A percentile compares a stretch with the other conserved stretches of the same genome.
Evolutionary conservation across 1,139 yeast genomes (phyloP).

Genomic region (Suhomyces bokatorum): DNA sequence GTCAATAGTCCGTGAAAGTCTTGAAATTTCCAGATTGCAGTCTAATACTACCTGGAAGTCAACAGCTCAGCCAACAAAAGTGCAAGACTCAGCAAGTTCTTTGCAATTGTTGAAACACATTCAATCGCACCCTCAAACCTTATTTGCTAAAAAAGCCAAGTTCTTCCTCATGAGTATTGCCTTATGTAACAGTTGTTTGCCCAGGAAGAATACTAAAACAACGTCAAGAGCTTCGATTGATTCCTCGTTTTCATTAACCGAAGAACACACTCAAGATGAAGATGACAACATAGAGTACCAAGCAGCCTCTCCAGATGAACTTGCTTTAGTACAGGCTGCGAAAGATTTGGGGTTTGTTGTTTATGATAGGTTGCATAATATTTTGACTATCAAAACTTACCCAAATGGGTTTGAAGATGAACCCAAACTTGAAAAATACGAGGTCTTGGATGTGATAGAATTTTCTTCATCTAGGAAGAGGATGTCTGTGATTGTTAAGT

Average conservation of each 20-base stretch:
- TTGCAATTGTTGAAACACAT: constrained; percentile 66
- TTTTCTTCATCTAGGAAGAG: constrained; percentile 87
- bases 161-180: constrained; percentile 83
- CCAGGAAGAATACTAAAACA: constrained; percentile 33
- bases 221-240: constrained; percentile 4
- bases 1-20: constrained; percentile 34
- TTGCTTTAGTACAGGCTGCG: constrained; percentile 92
- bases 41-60: constrained; percentile 36
- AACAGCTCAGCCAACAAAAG: constrained; percentile 38
- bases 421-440: constrained; percentile 67
- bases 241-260: constrained; percentile 11
- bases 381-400: constrained; percentile 68
- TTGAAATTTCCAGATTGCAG: constrained; percentile 21
- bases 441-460: constrained; percentile 77
- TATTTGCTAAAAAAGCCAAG: constrained; percentile 70
- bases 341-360: constrained; percentile 89
- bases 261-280: constrained; percentile 22
- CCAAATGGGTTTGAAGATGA: constrained; percentile 75
- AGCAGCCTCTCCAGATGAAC: constrained; percentile 94
- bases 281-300: constrained; percentile 70
- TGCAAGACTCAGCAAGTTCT: constrained; percentile 32
- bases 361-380: constrained; percentile 60
- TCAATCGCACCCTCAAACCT: constrained; percentile 67
- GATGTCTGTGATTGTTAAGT: constrained; percentile 83
- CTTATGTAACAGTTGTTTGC: constrained; percentile 86